Evolutionary conservation across 805 yeast species (phyloP).

Genomic region (Candida silvicultrix): DNA sequence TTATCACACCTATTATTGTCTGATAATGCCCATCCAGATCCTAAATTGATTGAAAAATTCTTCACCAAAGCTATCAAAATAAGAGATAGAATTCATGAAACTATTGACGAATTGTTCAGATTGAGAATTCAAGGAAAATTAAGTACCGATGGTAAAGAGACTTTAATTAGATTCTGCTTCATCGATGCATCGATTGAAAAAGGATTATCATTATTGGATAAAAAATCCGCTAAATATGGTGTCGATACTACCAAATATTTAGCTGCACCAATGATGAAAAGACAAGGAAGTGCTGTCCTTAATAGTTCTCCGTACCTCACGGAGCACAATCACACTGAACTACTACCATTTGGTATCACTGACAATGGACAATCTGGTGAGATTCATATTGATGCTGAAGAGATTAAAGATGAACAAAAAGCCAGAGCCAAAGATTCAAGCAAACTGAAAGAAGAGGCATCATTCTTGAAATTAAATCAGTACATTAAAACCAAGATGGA

Average conservation of each 20-base stretch:
- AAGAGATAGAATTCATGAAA: constrained; percentile 35
- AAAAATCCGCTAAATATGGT: constrained; percentile 14
- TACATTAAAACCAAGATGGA: constrained; percentile 9
- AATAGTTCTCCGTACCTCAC: constrained; percentile 20
- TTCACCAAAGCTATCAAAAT: constrained; percentile 31
- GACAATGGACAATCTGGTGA: constrained; percentile 21
- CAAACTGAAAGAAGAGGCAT: constrained; percentile 20
- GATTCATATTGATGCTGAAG: constrained; percentile 25
- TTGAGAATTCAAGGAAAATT: constrained; percentile 50
- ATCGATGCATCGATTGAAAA: constrained; percentile 68
- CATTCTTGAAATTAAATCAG: constrained; percentile 13
- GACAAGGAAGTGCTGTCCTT: constrained; percentile 14
- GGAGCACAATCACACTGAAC: constrained; percentile 26
- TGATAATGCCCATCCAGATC: constrained; percentile 21
- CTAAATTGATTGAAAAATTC: constrained; percentile 24
- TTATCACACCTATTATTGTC: constrained; percentile 35
- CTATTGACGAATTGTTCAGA: constrained; percentile 51
- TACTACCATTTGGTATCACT: constrained; percentile 31
- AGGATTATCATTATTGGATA: constrained; percentile 29
- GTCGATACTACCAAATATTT: background rate
- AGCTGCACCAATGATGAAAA: constrained; percentile 5
- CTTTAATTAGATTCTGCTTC: constrained; percentile 62
- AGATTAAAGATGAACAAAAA: constrained; percentile 19
- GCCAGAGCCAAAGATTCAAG: constrained; percentile 10
- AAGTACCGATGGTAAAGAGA: constrained; percentile 70